Percentiles rank a stretch among this genome's conserved stretches.
Conservation (phyloP, 2,329 filamentous ascomycete species). For the Arthrocladium fulminans region DNA sequence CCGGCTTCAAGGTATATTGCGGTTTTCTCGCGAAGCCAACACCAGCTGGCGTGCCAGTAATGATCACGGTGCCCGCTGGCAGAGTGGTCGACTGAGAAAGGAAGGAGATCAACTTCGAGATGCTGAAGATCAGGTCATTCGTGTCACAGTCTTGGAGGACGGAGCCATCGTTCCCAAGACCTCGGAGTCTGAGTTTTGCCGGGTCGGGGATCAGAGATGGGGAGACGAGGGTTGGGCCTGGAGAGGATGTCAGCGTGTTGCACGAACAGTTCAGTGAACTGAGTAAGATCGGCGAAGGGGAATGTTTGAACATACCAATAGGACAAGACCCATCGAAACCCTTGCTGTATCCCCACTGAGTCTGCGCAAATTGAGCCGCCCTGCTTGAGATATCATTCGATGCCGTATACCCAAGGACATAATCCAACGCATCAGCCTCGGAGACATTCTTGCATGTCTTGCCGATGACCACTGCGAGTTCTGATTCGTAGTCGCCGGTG, state of each 20-base stretch:
- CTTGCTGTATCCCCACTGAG: slow-evolving; percentile 35
- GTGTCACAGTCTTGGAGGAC: slow-evolving; percentile 32
- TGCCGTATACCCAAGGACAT: slow-evolving; percentile 35
- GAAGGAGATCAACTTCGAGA: slow-evolving; percentile 30
- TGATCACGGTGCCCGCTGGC: slow-evolving; percentile 31
- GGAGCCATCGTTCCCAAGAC: slow-evolving; percentile 28
- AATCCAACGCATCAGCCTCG: slow-evolving; percentile 30
- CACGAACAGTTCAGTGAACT: no score
- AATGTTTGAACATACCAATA: slow-evolving; percentile 17
- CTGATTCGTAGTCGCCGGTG: slow-evolving; percentile 35
- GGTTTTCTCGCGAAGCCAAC: slow-evolving; percentile 36
- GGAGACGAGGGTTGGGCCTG: slow-evolving; percentile 32
- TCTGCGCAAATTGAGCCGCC: slow-evolving; percentile 31
- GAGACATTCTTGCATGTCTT: slow-evolving; percentile 33
- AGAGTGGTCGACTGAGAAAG: slow-evolving; percentile 33
- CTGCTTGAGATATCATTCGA: slow-evolving; percentile 35
- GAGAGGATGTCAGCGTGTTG: slow-evolving; percentile 32
- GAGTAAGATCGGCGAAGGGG: no score
- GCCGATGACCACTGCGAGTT: slow-evolving; percentile 32
- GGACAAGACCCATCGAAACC: slow-evolving; percentile 32
- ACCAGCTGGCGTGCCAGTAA: slow-evolving; percentile 36
- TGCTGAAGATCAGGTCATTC: slow-evolving; percentile 33
- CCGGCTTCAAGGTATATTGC: slow-evolving; percentile 31
- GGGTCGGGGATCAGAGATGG: slow-evolving; percentile 26
- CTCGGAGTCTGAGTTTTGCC: slow-evolving; percentile 26